Base-by-base conservation (phyloP, 805 yeast species). In the Yamadazyma scolyti region DNA sequence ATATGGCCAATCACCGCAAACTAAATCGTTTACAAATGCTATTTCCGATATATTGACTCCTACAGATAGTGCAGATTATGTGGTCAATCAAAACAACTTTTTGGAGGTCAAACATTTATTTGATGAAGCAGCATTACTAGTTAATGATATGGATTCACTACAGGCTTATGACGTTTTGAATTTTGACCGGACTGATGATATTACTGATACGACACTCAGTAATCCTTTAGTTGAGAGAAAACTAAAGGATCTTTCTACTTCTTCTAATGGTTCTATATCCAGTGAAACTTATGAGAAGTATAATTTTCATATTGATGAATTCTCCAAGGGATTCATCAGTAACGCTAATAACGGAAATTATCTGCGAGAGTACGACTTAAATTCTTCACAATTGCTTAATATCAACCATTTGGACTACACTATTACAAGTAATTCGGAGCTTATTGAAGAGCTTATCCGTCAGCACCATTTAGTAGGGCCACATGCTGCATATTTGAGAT, bases 81-180 rank as follows among this genome's bases (percentile, higher is more conserved):
- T 28, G 10, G 16, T 35, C 8, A 25, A 17, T 16, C 34, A 39
- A 23, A 19, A 16, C 1, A 39, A 35, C 9, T 20, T 30, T 3
- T 6, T 27, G 16, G 42, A 41, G 16, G 25, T 41, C 25, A 39
- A 41, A 22, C 39, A 34, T 22, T 32, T 63, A 23, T 58, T 52
- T 29, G 57, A 56, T 33, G 66, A 61, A 33, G 69, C 67, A 12
- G 47, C 49, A 25, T 22, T 49, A 11, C 46, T 62, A 31, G 61
- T 63, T 9, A 53, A 46, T 33, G 68, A 60, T 33, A 52, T 61
- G 34, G 49, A 47, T 34, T 52, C 48, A 23, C 32, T 54, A 20
- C 48, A 51, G 14, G 19, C 42, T 5, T 26, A 45, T 29, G 39
- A 33, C 16, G 16, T 40, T 4, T 28, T 36, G 12, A 18, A 28